A percentile compares a stretch with the other conserved stretches of the same genome.
Evolutionary conservation across 1,284 basidiomycete genomes (phyloP).

Genomic region (Marasmius sp.): DNA sequence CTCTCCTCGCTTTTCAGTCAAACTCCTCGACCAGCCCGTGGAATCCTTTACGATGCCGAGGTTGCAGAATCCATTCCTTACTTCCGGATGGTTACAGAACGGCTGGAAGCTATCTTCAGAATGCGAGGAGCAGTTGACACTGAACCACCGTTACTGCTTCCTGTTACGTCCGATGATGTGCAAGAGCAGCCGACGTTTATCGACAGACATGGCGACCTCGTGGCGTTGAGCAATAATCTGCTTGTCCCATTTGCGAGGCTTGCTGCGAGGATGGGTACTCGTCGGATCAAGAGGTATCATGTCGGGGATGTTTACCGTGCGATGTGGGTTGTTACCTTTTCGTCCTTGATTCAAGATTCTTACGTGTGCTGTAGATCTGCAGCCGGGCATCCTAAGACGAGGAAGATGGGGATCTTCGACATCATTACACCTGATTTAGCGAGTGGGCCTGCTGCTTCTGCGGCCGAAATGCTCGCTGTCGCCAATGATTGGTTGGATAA

Average conservation of each 20-base stretch:
- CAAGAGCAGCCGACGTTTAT: constrained; percentile 72
- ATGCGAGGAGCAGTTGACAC: constrained; percentile 89
- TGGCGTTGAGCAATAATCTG: constrained; percentile 77
- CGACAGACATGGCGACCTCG: constrained; percentile 82
- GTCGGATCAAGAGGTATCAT: constrained; percentile 89
- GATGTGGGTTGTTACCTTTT: constrained; percentile 42
- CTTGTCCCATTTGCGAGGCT: constrained; percentile 84
- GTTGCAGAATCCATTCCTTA: constrained; percentile 66
- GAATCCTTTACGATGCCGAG: constrained; percentile 80
- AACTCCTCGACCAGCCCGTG: constrained; percentile 63
- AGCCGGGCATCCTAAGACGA: constrained; percentile 68
- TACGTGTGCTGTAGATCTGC: constrained; percentile 41
- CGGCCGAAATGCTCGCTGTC: constrained; percentile 69
- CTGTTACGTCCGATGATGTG: constrained; percentile 59
- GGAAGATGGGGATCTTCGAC: constrained; percentile 76
- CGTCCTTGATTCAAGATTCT: background rate
- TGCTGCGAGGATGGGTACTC: constrained; percentile 72
- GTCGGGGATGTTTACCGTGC: constrained; percentile 73
- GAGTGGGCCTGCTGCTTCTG: constrained; percentile 60
- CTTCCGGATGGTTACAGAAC: constrained; percentile 74
- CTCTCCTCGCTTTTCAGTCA: constrained; percentile 73
- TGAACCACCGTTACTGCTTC: constrained; percentile 82
- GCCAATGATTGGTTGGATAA: constrained; percentile 63
- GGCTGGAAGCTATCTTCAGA: constrained; percentile 75
- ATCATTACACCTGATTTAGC: constrained; percentile 73